Evolutionary conservation across 1,139 yeast species (phyloP).

Genomic region (Eremothecium sinecaudum): DNA sequence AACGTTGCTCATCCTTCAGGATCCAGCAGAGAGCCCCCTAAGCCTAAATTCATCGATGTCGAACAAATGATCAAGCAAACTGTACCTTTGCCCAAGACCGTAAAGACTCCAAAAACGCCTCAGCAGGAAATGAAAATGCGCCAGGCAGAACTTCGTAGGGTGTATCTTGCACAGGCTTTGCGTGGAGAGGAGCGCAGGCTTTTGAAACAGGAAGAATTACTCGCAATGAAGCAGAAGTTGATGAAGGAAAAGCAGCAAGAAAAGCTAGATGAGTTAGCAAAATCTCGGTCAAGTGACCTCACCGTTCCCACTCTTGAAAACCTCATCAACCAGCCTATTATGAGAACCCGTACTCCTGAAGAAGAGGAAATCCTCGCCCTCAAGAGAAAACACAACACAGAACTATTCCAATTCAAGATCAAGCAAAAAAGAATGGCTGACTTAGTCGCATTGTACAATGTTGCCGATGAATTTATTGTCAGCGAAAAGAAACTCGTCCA

Average conservation of each 20-base stretch:
- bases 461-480: slow-evolving; percentile 41
- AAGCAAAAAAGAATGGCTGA: slow-evolving; percentile 43
- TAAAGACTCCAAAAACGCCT: slow-evolving; percentile 34
- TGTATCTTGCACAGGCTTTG: slow-evolving; percentile 60
- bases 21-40: slow-evolving; percentile 46
- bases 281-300: slow-evolving; percentile 32
- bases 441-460: slow-evolving; percentile 63
- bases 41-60: slow-evolving; percentile 49
- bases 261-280: slow-evolving; percentile 21
- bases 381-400: slow-evolving; percentile 47
- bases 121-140: slow-evolving; percentile 47
- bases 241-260: slow-evolving; percentile 31
- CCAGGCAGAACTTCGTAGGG: slow-evolving; percentile 63
- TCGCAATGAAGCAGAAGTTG: slow-evolving; percentile 29
- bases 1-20: slow-evolving; percentile 65
- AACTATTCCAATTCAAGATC: slow-evolving; percentile 36
- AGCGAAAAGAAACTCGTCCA: slow-evolving; percentile 30
- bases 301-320: slow-evolving; percentile 77
- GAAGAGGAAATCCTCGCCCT: slow-evolving; percentile 44
- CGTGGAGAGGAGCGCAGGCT: slow-evolving; percentile 49
- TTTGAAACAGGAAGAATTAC: slow-evolving; percentile 34
- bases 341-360: slow-evolving; percentile 62
- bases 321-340: slow-evolving; percentile 56
- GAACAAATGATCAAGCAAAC: slow-evolving; percentile 47
- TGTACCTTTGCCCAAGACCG: slow-evolving; percentile 35